These are phyloP conservation scores for Epichloe aotearoae DNA, from an alignment of 2,329 filamentous ascomycete genomes.

Conservation along the genomic window DNA sequence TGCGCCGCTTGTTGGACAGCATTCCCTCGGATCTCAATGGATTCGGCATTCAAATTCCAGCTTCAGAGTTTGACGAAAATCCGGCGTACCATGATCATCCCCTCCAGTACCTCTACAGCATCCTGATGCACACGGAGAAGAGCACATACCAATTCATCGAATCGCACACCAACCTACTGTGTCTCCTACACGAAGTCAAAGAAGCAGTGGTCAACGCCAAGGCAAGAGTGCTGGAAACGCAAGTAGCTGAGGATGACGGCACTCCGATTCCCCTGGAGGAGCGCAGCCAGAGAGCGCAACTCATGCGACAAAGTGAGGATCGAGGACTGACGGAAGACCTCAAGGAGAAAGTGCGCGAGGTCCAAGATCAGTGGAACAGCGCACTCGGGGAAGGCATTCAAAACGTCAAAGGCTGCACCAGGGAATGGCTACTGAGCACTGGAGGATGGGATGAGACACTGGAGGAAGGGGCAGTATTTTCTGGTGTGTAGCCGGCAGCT, in stretches of 20 bases:
- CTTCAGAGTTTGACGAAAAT: conserved; percentile 72
- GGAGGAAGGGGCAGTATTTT: conserved; percentile 40
- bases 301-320: conserved; percentile 54
- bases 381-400: conserved; percentile 69
- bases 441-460: conserved; percentile 82
- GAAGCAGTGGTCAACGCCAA: conserved; percentile 61
- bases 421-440: conserved; percentile 56
- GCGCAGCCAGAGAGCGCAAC: conserved; percentile 30
- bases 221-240: conserved; percentile 52
- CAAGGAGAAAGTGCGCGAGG: conserved; percentile 83
- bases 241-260: conserved; percentile 33
- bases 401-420: conserved; percentile 60
- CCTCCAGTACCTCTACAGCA: conserved; percentile 76
- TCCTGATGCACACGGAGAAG: conserved; percentile 79
- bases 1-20: conserved; percentile 66
- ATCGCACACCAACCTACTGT: conserved; percentile 80
- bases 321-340: conserved; percentile 65
- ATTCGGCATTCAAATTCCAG: conserved; percentile 67
- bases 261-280: conserved; percentile 19
- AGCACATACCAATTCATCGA: conserved; percentile 96
- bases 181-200: conserved; percentile 80
- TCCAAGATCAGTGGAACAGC: conserved; percentile 83
- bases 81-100: conserved; percentile 69
- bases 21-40: conserved; percentile 47
- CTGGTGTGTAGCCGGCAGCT: conserved; percentile 17